These are phyloP conservation scores for Daldinia childiae DNA, from an alignment of 495 filamentous ascomycete genomes.

Conservation along the genomic window DNA sequence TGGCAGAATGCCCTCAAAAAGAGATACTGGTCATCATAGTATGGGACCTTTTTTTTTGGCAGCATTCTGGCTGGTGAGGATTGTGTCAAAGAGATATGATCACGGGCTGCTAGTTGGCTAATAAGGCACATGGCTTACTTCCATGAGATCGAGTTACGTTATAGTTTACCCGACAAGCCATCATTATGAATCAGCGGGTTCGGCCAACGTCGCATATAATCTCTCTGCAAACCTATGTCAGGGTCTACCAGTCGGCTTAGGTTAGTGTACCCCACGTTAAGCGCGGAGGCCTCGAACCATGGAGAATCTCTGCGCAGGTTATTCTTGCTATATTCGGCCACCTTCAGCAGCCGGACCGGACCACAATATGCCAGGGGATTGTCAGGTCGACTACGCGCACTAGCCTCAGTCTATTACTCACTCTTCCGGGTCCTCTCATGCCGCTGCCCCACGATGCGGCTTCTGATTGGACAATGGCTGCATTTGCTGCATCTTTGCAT, in stretches of 20 bases:
- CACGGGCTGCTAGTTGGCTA: constrained; percentile 6
- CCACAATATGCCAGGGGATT: constrained; percentile 11
- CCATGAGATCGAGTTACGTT: constrained; percentile 36
- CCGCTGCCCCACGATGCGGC: constrained; percentile 23
- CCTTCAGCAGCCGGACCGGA: constrained; percentile 22
- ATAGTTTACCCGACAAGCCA: constrained; percentile 21
- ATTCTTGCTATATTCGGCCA: constrained; percentile 37
- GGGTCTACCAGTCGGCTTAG: constrained; percentile 20
- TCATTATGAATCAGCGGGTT: constrained; percentile 36
- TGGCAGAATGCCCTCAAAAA: no score
- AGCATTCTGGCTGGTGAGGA: background rate
- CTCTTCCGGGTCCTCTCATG: constrained; percentile 29
- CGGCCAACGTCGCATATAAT: constrained; percentile 33
- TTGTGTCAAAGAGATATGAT: background rate
- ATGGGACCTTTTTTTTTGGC: no score
- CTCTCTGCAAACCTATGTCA: constrained; percentile 13
- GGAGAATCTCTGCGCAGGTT: constrained; percentile 18
- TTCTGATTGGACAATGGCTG: constrained; percentile 45
- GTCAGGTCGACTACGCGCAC: constrained; percentile 29
- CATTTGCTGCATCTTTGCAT: constrained; percentile 10
- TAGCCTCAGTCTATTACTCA: constrained; percentile 30
- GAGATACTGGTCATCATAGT: no score
- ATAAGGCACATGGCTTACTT: constrained; percentile 14
- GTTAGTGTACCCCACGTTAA: constrained; percentile 33
- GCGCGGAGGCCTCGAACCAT: constrained; percentile 27